These are phyloP conservation scores for Colletotrichum limetticola DNA, from an alignment of 2,329 filamentous ascomycete species.

Conservation along the genomic window DNA sequence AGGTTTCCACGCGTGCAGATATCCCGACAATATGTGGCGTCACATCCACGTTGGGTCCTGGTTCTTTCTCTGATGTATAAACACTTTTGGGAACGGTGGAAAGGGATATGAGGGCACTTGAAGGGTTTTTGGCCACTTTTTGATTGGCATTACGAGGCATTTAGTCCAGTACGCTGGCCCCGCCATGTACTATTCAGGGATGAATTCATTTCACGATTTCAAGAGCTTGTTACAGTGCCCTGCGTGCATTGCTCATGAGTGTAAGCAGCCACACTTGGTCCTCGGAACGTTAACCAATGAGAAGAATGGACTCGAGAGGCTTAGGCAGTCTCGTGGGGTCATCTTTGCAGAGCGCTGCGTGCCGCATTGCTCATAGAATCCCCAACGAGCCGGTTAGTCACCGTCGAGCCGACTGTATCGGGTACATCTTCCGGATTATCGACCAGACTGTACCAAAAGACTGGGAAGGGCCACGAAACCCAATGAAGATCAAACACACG, in stretches of 20 bases:
- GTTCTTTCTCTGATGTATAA: slow-evolving; percentile 14
- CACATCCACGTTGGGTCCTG: neutral
- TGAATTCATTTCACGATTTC: neutral
- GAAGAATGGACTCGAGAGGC: neutral
- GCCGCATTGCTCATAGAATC: neutral
- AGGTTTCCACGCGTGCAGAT: neutral
- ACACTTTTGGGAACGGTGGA: slow-evolving; percentile 3
- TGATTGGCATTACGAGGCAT: slow-evolving; percentile 14
- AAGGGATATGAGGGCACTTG: neutral
- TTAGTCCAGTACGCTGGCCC: slow-evolving; percentile 6
- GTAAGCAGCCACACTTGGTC: neutral
- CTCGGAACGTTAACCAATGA: neutral
- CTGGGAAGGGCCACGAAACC: neutral
- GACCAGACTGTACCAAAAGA: neutral
- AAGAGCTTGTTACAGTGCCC: neutral
- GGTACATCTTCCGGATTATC: neutral
- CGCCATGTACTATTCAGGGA: neutral
- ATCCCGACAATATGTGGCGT: neutral
- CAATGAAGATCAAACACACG: neutral
- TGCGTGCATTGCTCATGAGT: too few relatives aligned
- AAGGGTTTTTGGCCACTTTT: neutral
- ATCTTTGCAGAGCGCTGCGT: neutral
- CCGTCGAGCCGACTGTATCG: too few relatives aligned
- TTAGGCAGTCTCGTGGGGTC: neutral
- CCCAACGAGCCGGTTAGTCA: too few relatives aligned